phyloP scores from a whole-genome alignment of 768 basidiomycete genomes.

The Suillus tomentosus region DNA sequence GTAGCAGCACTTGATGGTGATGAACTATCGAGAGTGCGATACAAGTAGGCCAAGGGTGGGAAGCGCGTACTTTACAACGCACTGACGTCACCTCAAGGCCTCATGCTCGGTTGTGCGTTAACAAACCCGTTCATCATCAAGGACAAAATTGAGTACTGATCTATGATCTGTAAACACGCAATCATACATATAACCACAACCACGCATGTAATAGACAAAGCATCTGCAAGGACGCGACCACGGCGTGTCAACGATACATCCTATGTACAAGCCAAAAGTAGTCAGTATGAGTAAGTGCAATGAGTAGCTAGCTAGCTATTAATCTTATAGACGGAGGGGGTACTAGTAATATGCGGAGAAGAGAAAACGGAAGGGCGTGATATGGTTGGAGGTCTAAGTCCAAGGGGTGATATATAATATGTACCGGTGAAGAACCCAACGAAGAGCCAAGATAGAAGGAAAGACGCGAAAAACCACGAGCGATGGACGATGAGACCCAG shows the following conservation, averaged over 20 bases:
- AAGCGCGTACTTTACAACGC: not conserved
- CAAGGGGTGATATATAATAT: slow-evolving; percentile 29
- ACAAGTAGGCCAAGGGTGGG: not conserved
- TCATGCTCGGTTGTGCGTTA: not conserved
- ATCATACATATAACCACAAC: slow-evolving; percentile 3
- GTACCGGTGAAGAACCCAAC: slow-evolving; percentile 15
- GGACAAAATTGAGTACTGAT: not conserved
- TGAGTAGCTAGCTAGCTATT: slow-evolving; percentile 27
- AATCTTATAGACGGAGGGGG: slow-evolving; percentile 19
- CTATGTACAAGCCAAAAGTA: slow-evolving; percentile 12
- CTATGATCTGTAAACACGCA: not conserved
- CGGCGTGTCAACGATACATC: slow-evolving; percentile 10
- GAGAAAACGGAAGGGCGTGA: slow-evolving; percentile 9
- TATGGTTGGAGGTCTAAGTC: slow-evolving; percentile 19
- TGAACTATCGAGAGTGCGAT: not conserved
- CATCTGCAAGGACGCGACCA: slow-evolving; percentile 13
- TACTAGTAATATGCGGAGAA: slow-evolving; percentile 22
- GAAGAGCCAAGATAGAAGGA: not conserved
- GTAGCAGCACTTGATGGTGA: not conserved
- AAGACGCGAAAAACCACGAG: not conserved
- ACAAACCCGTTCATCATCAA: not conserved
- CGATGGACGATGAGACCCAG: slow-evolving; percentile 17
- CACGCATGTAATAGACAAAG: slow-evolving; percentile 6
- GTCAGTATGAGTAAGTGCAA: slow-evolving; percentile 11
- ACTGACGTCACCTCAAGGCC: not conserved